phyloP scores from a whole-genome alignment of 2,329 filamentous ascomycete genomes.

The Delphinella strobiligena region DNA sequence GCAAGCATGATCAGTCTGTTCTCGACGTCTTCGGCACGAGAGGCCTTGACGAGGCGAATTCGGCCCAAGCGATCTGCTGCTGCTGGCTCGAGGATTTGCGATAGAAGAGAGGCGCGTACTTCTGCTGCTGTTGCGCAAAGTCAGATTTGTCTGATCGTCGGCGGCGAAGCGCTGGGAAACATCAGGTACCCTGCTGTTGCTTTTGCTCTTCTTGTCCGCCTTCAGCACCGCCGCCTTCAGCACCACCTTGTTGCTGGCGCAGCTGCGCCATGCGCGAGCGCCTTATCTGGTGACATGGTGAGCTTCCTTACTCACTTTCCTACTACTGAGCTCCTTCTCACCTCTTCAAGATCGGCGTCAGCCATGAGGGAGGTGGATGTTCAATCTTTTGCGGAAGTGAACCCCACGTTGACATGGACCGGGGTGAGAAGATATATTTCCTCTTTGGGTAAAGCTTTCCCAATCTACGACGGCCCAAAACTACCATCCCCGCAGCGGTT shows the following conservation, averaged over 20 bases:
- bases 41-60: constrained; percentile 90
- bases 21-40: constrained; percentile 80
- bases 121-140: constrained; percentile 41
- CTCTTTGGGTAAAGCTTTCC: not conserved
- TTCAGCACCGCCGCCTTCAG: constrained; percentile 36
- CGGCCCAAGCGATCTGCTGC: constrained; percentile 86
- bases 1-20: constrained; percentile 88
- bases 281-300: constrained; percentile 52
- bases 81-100: constrained; percentile 88
- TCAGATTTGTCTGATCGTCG: not conserved
- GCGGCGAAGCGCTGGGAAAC: not conserved
- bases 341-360: constrained; percentile 55
- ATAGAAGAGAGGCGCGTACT: constrained; percentile 64
- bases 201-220: constrained; percentile 43
- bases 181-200: constrained; percentile 29
- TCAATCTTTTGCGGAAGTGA: too few relatives aligned
- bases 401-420: not conserved
- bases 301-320: not conserved
- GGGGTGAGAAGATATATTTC: not conserved
- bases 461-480: not conserved
- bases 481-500: not conserved
- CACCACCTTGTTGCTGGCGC: constrained; percentile 52
- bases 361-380: constrained; percentile 34
- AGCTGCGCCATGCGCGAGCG: constrained; percentile 89
- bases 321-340: constrained; percentile 16